Percentiles rank a stretch among this genome's conserved stretches.
phyloP scores from a whole-genome alignment of 257 asterid genomes.

The Prunella vulgaris region DNA sequence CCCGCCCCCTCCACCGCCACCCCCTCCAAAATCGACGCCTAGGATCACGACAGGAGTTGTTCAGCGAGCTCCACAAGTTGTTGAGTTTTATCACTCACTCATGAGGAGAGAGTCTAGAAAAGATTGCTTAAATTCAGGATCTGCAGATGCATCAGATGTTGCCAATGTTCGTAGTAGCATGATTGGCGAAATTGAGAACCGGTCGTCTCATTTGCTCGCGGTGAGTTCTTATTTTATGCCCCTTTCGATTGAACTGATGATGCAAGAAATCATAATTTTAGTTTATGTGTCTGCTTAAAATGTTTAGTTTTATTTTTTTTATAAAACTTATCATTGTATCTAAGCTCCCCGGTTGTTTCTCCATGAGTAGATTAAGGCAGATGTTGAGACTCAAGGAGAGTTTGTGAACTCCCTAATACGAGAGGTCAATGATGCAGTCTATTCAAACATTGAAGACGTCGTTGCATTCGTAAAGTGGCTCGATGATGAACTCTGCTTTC shows the following conservation, averaged over 20 bases:
- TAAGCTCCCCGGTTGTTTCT: neutral
- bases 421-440: constrained; percentile 72
- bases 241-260: neutral
- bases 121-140: constrained; percentile 64
- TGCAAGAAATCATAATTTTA: neutral
- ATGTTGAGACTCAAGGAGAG: constrained; percentile 93
- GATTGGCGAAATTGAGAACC: constrained; percentile 90
- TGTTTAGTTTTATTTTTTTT: no score
- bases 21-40: constrained; percentile 49
- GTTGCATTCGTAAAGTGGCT: constrained; percentile 91
- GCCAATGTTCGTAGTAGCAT: constrained; percentile 80
- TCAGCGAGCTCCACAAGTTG: constrained; percentile 87
- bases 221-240: constrained; percentile 37
- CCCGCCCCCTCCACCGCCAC: constrained; percentile 82
- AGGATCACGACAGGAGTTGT: constrained; percentile 48
- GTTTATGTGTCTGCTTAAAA: neutral
- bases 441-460: constrained; percentile 65
- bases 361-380: constrained; percentile 65
- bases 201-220: constrained; percentile 85
- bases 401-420: constrained; percentile 71
- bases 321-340: neutral
- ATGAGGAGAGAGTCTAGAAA: constrained; percentile 91
- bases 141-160: constrained; percentile 58
- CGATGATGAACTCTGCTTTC: constrained; percentile 91
- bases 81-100: constrained; percentile 84